A percentile compares a stretch with the other conserved stretches of the same genome.
phyloP scores from a whole-genome alignment of 306 rosid genomes.

The Citrullus colocynthis region DNA sequence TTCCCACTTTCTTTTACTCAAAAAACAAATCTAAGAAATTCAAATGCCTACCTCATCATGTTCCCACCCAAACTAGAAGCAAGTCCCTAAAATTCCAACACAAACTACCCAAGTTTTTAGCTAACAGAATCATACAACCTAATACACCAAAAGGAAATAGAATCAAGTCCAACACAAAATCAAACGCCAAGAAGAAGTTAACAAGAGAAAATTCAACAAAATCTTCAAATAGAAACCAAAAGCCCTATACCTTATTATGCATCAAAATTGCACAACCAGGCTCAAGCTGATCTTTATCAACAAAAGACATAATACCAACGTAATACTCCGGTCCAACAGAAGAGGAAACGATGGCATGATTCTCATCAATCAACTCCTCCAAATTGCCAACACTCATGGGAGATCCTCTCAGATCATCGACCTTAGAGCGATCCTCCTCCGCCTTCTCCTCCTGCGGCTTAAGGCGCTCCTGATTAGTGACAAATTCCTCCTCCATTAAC shows the following conservation, averaged over 20 bases:
- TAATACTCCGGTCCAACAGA: constrained; percentile 97
- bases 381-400: constrained; percentile 97
- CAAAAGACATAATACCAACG: constrained; percentile 84
- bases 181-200: background rate
- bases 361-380: constrained; percentile 92
- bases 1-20: background rate
- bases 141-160: background rate
- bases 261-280: constrained; percentile 96
- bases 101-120: background rate
- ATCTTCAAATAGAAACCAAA: background rate
- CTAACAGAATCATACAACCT: background rate
- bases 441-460: constrained; percentile 98
- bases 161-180: background rate
- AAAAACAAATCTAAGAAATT: background rate
- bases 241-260: constrained; percentile 73
- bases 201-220: background rate
- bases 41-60: background rate
- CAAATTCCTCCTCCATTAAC: constrained; percentile 94
- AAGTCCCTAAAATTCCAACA: background rate
- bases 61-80: background rate
- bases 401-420: constrained; percentile 89
- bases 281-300: constrained; percentile 92
- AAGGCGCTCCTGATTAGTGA: constrained; percentile 80
- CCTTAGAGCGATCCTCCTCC: constrained; percentile 97
- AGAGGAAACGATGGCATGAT: constrained; percentile 88